Base-by-base conservation (phyloP, 2,329 filamentous ascomycete genomes). In the Monosporascus cannonballus region DNA sequence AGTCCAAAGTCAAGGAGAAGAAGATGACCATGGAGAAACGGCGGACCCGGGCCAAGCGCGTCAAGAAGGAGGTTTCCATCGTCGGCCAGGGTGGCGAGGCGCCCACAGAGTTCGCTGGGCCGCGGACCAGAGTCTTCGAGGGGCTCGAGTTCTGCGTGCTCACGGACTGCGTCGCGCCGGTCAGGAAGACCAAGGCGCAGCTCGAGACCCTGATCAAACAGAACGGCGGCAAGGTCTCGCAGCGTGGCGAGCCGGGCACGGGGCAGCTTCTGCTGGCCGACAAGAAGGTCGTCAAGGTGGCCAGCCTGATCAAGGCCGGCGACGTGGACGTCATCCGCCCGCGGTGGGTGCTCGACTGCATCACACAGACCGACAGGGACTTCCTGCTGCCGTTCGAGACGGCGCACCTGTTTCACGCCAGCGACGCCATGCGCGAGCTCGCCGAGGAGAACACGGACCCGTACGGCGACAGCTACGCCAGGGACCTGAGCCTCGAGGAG, bases 81-180 rank as follows among this genome's bases (percentile, higher is more conserved):
- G 87, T 85, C 0, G 92, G 92, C 1, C 84, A 86, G 44, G 83
- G 84, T 48, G 71, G 77, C 4, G 62, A 51, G 25, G 54, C 57
- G 0, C 67, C 69, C 0, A 67, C 61, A 1, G 63, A 67, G 47
- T 86, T 86, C 60, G 73, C 73, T 2, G 80, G 78, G 0, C 79
- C 81, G 1, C 76, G 76, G 45, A 84, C 83, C 0, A 78, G 81
- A 45, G 67, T 95, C 0, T 96, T 96, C 59, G 76, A 85, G 8
- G 87, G 88, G 0, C 70, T 94, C 15, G 85, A 83, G 41, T 96
- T 96, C 66, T 95, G 85, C 71, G 80, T 97, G 20, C 79, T 96
- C 65, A 92, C 87, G 2, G 91, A 95, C 50, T 84, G 86, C 27
- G 66, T 78, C 1, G 76, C 80, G 42, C 89, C 90, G 0, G 72